Evolutionary conservation across 345 rosid genomes (phyloP), one percentile per base, ranked within the genome.

Genomic region (Geranium brycei): DNA sequence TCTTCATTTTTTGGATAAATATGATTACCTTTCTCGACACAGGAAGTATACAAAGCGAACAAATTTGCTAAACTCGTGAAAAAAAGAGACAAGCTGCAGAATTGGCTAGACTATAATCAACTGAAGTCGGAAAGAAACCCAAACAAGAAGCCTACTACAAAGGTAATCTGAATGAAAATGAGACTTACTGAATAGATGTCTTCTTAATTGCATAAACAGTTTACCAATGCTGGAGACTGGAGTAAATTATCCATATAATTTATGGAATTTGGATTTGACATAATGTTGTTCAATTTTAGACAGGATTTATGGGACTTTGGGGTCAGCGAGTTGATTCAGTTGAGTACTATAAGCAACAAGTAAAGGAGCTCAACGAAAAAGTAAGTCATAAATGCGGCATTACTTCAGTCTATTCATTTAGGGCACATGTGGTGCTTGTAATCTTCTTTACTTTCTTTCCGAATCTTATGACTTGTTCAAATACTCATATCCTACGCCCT

Each of bases 41-140:
- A 93, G 99, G 97, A 87, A 51, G 91, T 93, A 58, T 93, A 93
- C 62, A 75, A 93, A 51, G 92, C 97, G 16, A 93, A 86, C 78
- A 86, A 69, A 66, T 93, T 74, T 59, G 87, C 91, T 57, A 80
- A 73, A 72, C 71, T 86, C 65, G 97, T 77, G 68, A 85, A 85
- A 63, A 78, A 78, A 85, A 79, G 96, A 68, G 82, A 80, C 17
- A 80, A 89, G 78, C 82, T 93, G 57, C 95, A 71, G 76, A 85
- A 83, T 70, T 90, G 97, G 99, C 81, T 83, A 62, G 99, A 90
- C 72, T 93, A 86, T 66, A 76, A 90, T 76, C 89, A 82, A 63
- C 83, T 90, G 31, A 90, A 86, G 75, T 79, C 76, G 74, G 95
- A 90, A 77, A 85, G 99, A 64, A 78, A 87, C 65, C 87, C 89